These are phyloP conservation scores for Aphanomyces cochlioides DNA, from an alignment of 352 stramenopile species.

Conservation along the genomic window DNA sequence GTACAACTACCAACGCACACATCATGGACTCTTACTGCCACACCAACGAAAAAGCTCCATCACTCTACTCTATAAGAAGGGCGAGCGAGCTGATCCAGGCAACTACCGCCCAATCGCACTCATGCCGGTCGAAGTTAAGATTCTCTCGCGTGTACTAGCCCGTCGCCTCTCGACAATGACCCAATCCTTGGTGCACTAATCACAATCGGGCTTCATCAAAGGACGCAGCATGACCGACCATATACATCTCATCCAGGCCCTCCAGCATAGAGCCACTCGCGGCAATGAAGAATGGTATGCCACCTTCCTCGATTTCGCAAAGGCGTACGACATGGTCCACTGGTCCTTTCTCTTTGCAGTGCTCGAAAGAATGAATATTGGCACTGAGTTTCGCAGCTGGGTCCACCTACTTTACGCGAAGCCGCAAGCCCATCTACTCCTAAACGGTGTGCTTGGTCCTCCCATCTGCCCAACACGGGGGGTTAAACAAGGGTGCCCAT, in stretches of 20 bases:
- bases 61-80: not conserved
- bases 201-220: conserved; percentile 33
- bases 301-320: conserved; percentile 35
- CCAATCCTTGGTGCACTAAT: conserved; percentile 17
- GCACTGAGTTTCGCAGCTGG: conserved; percentile 18
- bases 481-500: conserved; percentile 31
- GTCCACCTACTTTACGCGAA: conserved; percentile 32
- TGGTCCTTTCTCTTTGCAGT: conserved; percentile 31
- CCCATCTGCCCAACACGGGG: conserved; percentile 24
- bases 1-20: conserved; percentile 1
- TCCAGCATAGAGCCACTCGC: conserved; percentile 29
- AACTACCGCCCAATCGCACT: conserved; percentile 5
- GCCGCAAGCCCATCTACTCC: conserved; percentile 15
- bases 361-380: conserved; percentile 31
- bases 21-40: not conserved
- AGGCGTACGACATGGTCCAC: conserved; percentile 36
- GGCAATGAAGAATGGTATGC: conserved; percentile 22
- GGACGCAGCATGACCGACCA: conserved; percentile 32
- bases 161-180: not conserved
- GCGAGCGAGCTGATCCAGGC: not conserved
- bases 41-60: conserved; percentile 8
- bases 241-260: conserved; percentile 27
- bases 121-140: not conserved
- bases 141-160: not conserved
- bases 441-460: conserved; percentile 27